These are phyloP conservation scores for Wickerhamiella bombiphila DNA, from an alignment of 805 yeast species.

Conservation along the genomic window DNA sequence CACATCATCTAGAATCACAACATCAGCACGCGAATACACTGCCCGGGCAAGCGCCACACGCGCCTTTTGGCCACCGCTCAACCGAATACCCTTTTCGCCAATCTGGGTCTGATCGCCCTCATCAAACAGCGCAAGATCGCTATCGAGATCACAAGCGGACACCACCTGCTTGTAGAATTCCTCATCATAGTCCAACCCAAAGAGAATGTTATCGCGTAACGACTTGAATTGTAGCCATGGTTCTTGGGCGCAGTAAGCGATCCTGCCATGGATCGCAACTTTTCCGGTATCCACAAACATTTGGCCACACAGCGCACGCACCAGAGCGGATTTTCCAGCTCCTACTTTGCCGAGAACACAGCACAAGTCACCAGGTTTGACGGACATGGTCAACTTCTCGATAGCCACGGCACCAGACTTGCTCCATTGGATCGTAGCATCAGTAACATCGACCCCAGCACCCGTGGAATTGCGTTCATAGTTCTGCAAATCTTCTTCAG, in stretches of 20 bases:
- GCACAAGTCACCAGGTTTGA: constrained; percentile 61
- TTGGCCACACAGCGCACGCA: constrained; percentile 69
- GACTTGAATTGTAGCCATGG: constrained; percentile 93
- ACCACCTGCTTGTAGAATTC: constrained; percentile 62
- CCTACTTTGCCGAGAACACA: constrained; percentile 89
- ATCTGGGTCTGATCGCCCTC: constrained; percentile 81
- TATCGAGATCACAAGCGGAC: constrained; percentile 51
- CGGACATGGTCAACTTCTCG: constrained; percentile 44
- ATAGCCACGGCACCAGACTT: constrained; percentile 32
- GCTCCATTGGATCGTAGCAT: neutral
- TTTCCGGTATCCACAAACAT: constrained; percentile 55
- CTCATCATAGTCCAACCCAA: constrained; percentile 69
- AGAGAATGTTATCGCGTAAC: constrained; percentile 58
- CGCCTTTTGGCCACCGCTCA: constrained; percentile 93
- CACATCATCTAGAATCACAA: constrained; percentile 78
- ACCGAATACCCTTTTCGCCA: constrained; percentile 91
- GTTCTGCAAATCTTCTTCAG: constrained; percentile 8
- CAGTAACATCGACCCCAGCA: neutral
- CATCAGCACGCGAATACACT: constrained; percentile 82
- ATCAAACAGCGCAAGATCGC: constrained; percentile 59
- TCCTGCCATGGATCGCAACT: constrained; percentile 48
- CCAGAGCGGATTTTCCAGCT: constrained; percentile 71
- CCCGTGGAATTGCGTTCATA: constrained; percentile 2
- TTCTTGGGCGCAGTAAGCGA: constrained; percentile 75
- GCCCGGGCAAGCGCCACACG: constrained; percentile 85